Conservation (phyloP, 352 stramenopile species). For the Phytophthora pinifolia region DNA sequence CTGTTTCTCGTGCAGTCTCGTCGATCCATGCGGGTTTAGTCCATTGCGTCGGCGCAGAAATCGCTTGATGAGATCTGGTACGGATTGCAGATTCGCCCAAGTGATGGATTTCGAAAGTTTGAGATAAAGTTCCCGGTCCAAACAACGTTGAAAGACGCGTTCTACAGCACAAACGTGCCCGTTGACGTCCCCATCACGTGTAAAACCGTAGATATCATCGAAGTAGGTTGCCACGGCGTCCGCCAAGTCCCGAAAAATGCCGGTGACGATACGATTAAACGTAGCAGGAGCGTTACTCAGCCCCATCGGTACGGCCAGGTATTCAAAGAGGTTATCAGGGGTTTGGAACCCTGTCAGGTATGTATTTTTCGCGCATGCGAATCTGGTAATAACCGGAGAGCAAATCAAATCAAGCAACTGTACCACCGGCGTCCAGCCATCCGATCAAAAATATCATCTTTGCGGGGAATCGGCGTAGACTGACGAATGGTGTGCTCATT, state of each 20-base stretch:
- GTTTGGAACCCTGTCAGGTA: constrained; percentile 10
- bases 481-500: constrained; percentile 8
- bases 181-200: background rate
- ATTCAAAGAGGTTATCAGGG: constrained; percentile 1
- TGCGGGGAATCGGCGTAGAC: constrained; percentile 11
- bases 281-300: constrained; percentile 2
- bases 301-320: background rate
- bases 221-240: constrained; percentile 5
- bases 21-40: no score
- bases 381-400: constrained; percentile 9
- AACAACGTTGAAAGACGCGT: background rate
- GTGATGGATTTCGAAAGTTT: constrained; percentile 7
- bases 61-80: background rate
- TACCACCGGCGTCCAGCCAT: constrained; percentile 8
- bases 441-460: constrained; percentile 8
- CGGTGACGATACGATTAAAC: constrained; percentile 1
- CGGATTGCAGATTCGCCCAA: background rate
- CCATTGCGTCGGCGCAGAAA: background rate
- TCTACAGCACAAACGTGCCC: background rate
- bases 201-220: constrained; percentile 10
- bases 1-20: no score
- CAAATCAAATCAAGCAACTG: constrained; percentile 13
- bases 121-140: background rate
- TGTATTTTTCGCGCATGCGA: constrained; percentile 1
- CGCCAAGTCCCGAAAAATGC: background rate